These are phyloP conservation scores for Mortierella sp. DNA, from an alignment of 371 early-diverging fungal genomes.

Conservation along the genomic window DNA sequence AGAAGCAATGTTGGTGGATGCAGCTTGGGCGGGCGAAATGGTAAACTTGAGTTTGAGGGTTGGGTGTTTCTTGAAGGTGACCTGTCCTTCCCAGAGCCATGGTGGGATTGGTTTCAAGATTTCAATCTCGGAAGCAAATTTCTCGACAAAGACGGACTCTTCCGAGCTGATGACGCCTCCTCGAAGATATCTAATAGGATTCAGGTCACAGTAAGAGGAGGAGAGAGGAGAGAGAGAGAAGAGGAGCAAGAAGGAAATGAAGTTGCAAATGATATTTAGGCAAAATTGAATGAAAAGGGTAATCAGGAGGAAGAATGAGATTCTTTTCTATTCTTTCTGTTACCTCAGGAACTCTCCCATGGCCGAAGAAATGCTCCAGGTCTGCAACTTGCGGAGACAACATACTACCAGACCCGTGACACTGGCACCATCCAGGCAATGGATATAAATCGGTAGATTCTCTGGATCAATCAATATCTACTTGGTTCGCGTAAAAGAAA, in stretches of 20 bases:
- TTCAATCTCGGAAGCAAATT: slow-evolving; percentile 78
- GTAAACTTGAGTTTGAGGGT: slow-evolving; percentile 67
- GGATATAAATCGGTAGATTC: slow-evolving; percentile 85
- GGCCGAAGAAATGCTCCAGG: slow-evolving; percentile 82
- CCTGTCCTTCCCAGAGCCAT: slow-evolving; percentile 87
- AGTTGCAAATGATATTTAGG: not conserved
- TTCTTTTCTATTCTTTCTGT: not conserved
- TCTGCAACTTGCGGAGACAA: slow-evolving; percentile 89
- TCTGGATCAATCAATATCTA: slow-evolving; percentile 81
- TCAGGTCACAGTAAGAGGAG: too few species aligned
- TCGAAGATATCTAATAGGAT: slow-evolving; percentile 64
- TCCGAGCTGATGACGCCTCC: slow-evolving; percentile 86
- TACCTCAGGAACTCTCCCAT: slow-evolving; percentile 80
- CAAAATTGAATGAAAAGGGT: not conserved
- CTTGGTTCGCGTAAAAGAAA: too few species aligned
- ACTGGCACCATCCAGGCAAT: slow-evolving; percentile 92
- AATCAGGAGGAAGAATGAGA: not conserved
- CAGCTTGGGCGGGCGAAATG: slow-evolving; percentile 21
- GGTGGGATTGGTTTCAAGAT: slow-evolving; percentile 71
- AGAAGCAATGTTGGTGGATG: slow-evolving; percentile 2
- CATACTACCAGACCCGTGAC: slow-evolving; percentile 89
- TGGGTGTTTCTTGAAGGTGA: slow-evolving; percentile 67
- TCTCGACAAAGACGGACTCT: slow-evolving; percentile 90
- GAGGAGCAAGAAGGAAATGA: not conserved
- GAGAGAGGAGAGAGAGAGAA: not conserved